Evolutionary conservation across 768 basidiomycete species (phyloP).

Genomic region (Kwoniella europaea): DNA sequence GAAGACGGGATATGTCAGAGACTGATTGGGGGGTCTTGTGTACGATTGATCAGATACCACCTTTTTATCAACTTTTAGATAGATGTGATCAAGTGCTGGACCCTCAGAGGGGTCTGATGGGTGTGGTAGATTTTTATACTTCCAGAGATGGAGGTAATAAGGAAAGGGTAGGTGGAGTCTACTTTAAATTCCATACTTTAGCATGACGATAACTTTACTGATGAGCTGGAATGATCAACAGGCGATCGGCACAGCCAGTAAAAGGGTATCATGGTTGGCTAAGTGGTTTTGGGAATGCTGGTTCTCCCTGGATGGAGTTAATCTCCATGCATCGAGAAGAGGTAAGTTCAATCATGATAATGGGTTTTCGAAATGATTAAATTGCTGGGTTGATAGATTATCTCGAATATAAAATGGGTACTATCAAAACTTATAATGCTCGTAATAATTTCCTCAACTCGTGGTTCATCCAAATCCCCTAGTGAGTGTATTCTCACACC

Average conservation of each 20-base stretch:
- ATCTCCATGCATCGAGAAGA: slow-evolving; percentile 64
- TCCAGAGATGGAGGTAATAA: slow-evolving; percentile 50
- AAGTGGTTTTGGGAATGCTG: slow-evolving; percentile 79
- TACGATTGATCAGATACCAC: slow-evolving; percentile 62
- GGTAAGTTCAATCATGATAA: slow-evolving; percentile 32
- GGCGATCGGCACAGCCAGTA: slow-evolving; percentile 69
- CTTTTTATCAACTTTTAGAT: slow-evolving; percentile 71
- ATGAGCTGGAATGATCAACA: slow-evolving; percentile 52
- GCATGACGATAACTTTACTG: too few relatives aligned
- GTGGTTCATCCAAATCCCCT: slow-evolving; percentile 68
- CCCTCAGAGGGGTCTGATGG: slow-evolving; percentile 66
- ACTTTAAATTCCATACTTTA: neutral
- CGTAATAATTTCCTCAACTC: slow-evolving; percentile 74
- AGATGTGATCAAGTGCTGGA: slow-evolving; percentile 70
- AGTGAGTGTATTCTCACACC: slow-evolving; percentile 14
- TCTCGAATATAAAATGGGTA: slow-evolving; percentile 78
- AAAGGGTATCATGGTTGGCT: slow-evolving; percentile 69
- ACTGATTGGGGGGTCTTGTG: neutral
- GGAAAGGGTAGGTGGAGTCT: slow-evolving; percentile 35
- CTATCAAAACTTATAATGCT: slow-evolving; percentile 74
- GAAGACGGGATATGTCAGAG: neutral
- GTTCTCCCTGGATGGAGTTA: slow-evolving; percentile 61
- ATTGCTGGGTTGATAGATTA: slow-evolving; percentile 61
- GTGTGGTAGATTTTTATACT: slow-evolving; percentile 73
- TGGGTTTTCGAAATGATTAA: neutral